Conservation (phyloP, 129 eudicot species). For the Lactuca saligna region DNA sequence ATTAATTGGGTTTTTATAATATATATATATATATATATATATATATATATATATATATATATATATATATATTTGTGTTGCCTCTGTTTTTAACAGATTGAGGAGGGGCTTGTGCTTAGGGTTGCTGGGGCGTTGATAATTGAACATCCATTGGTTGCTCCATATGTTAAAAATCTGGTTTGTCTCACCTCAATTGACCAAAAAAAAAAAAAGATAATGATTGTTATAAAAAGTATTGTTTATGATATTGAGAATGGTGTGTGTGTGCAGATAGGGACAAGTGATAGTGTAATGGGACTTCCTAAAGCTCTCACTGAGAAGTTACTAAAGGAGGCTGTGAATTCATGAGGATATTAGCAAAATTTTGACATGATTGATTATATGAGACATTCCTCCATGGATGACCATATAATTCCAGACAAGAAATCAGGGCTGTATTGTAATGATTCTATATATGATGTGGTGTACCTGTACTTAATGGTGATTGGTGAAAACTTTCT, state of each 20-base stretch:
- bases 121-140: conserved; percentile 90
- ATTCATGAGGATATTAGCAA: conserved; percentile 21
- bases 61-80: background rate
- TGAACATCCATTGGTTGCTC: conserved; percentile 81
- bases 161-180: conserved; percentile 79
- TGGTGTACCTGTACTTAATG: background rate
- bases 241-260: too few species aligned
- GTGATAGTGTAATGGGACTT: conserved; percentile 96
- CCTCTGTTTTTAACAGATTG: conserved; percentile 41
- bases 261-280: conserved; percentile 65
- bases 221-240: too few species aligned
- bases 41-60: background rate
- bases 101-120: conserved; percentile 69
- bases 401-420: background rate
- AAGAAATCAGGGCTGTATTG: background rate
- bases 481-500: too few species aligned
- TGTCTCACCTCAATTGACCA: conserved; percentile 17
- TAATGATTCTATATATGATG: background rate
- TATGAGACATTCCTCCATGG: background rate
- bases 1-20: background rate
- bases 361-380: conserved; percentile 6
- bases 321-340: conserved; percentile 65
- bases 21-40: background rate
- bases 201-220: too few species aligned
- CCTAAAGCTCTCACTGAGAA: conserved; percentile 77